Percentiles rank a stretch among this genome's conserved stretches.
Conservation (phyloP, 495 filamentous ascomycete genomes). For the Umbilicaria muhlenbergii region DNA sequence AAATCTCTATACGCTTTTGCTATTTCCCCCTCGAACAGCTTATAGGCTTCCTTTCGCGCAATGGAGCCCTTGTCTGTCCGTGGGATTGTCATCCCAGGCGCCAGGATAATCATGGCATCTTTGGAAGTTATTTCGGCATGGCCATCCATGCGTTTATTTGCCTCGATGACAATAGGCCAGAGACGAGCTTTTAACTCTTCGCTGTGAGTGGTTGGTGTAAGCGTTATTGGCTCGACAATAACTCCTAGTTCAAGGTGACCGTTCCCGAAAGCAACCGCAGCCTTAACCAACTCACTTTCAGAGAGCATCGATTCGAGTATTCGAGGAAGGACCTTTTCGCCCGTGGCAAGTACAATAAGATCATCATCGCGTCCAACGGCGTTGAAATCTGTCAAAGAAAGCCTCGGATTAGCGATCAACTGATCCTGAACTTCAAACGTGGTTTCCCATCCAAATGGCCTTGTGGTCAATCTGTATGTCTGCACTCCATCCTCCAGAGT, state of each 20-base stretch:
- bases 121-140: slow-evolving; percentile 18
- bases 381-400: slow-evolving; percentile 12
- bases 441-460: slow-evolving; percentile 14
- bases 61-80: slow-evolving; percentile 24
- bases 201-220: background rate
- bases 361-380: slow-evolving; percentile 22
- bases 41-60: slow-evolving; percentile 17
- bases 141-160: slow-evolving; percentile 13
- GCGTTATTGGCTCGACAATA: slow-evolving; percentile 15
- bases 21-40: slow-evolving; percentile 18
- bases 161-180: slow-evolving; percentile 16
- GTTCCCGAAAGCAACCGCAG: slow-evolving; percentile 21
- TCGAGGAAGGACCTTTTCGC: slow-evolving; percentile 22
- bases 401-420: slow-evolving; percentile 10
- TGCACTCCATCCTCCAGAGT: background rate
- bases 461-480: slow-evolving; percentile 10
- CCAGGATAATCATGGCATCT: slow-evolving; percentile 16
- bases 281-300: slow-evolving; percentile 5
- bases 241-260: slow-evolving; percentile 21
- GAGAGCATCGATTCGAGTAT: slow-evolving; percentile 15
- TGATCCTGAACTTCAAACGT: slow-evolving; percentile 20
- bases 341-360: slow-evolving; percentile 22
- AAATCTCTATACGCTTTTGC: slow-evolving; percentile 13
- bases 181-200: background rate
- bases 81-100: slow-evolving; percentile 9